Percentiles rank a stretch among this genome's conserved stretches.
Evolutionary conservation across 1,284 basidiomycete species (phyloP).

Genomic region (Leccinum colubrinum): DNA sequence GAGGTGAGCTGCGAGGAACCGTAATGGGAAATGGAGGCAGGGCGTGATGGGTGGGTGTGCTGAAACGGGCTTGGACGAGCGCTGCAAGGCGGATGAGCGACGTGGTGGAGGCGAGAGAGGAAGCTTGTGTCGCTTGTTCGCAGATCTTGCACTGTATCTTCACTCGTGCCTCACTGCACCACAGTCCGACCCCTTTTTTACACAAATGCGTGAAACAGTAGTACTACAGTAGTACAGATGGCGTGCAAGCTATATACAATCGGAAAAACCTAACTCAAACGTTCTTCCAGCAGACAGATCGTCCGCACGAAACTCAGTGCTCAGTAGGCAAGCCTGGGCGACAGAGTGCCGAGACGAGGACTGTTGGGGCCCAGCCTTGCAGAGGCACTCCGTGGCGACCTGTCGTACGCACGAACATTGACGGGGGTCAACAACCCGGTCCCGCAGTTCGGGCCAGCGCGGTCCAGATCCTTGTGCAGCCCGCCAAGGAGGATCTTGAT

Average conservation of each 20-base stretch:
- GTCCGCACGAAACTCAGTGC: neutral
- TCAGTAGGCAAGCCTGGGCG: conserved; percentile 14
- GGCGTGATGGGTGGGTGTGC: too few relatives aligned
- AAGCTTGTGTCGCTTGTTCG: too few relatives aligned
- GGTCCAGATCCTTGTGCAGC: conserved; percentile 30
- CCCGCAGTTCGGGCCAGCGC: conserved; percentile 7
- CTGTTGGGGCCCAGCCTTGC: conserved; percentile 13
- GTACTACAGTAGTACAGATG: neutral
- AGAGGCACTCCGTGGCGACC: conserved; percentile 16
- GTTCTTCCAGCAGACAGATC: neutral
- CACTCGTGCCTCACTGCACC: too few relatives aligned
- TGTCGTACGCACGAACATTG: conserved; percentile 3
- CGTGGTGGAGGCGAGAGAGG: too few relatives aligned
- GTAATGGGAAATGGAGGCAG: too few relatives aligned
- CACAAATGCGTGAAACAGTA: neutral
- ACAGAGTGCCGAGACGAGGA: conserved; percentile 16
- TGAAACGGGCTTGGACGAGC: too few relatives aligned
- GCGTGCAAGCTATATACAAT: neutral
- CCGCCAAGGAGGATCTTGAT: conserved; percentile 45
- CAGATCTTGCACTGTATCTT: conserved; percentile 30
- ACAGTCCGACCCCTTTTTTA: neutral
- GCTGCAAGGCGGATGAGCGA: too few relatives aligned
- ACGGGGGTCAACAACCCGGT: conserved; percentile 13
- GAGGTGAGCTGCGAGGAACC: too few relatives aligned
- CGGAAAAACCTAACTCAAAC: neutral